Conservation (phyloP, 768 basidiomycete species). For the Rhodotorula babjevae region DNA sequence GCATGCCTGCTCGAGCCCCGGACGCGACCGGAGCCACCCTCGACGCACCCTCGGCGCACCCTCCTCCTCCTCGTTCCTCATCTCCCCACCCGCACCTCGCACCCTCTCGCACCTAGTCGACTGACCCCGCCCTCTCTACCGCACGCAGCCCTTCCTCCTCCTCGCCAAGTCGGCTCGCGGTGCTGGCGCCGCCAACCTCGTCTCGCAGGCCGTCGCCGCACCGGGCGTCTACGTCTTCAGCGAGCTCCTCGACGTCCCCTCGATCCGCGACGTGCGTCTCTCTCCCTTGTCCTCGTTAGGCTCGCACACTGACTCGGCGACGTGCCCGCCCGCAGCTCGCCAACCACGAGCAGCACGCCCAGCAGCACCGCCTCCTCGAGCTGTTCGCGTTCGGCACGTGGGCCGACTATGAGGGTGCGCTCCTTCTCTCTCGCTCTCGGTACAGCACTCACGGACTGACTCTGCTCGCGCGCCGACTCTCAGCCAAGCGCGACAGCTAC, state of each 20-base stretch:
- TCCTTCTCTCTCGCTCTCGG: neutral
- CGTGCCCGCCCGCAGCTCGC: conserved; percentile 56
- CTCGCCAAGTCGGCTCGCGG: conserved; percentile 90
- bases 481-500: conserved; percentile 66
- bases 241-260: conserved; percentile 75
- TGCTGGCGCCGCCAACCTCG: conserved; percentile 81
- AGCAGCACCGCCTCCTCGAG: conserved; percentile 64
- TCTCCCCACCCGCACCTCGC: too few relatives aligned
- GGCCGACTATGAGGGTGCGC: conserved; percentile 69
- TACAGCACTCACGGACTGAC: neutral
- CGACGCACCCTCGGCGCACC: too few relatives aligned
- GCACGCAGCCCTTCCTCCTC: conserved; percentile 68
- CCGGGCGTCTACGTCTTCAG: conserved; percentile 88
- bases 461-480: neutral
- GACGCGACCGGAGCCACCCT: too few relatives aligned
- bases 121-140: neutral
- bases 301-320: neutral
- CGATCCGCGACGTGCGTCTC: conserved; percentile 70
- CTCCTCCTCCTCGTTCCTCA: neutral
- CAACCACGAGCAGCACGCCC: conserved; percentile 60
- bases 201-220: conserved; percentile 79
- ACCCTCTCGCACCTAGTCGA: neutral
- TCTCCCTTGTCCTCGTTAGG: too few relatives aligned
- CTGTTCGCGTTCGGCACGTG: conserved; percentile 88
- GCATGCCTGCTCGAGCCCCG: too few relatives aligned